Evolutionary conservation across 768 basidiomycete species (phyloP).

Genomic region (Neoboletus subvelutipes): DNA sequence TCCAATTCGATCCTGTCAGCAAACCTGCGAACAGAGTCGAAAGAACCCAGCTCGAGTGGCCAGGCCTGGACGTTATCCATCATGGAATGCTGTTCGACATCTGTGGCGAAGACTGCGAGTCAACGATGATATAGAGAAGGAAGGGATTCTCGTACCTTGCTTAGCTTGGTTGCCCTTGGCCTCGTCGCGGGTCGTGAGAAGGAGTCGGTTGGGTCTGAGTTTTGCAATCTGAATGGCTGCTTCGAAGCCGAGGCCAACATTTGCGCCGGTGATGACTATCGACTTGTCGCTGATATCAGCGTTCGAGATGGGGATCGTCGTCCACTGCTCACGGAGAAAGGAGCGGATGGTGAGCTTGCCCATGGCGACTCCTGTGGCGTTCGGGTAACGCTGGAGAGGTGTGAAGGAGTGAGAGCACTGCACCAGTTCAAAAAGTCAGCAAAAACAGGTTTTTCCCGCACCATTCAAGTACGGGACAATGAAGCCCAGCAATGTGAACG

Average conservation of each 20-base stretch:
- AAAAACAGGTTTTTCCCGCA: not conserved
- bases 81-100: constrained; percentile 16
- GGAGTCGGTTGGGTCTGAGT: constrained; percentile 22
- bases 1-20: constrained; percentile 29
- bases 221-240: constrained; percentile 28
- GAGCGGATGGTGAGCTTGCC: constrained; percentile 17
- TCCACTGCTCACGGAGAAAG: constrained; percentile 32
- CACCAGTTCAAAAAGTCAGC: not conserved
- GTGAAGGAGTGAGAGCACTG: not conserved
- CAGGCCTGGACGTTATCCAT: constrained; percentile 25
- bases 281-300: constrained; percentile 24
- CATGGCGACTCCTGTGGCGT: constrained; percentile 19
- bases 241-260: constrained; percentile 33
- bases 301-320: constrained; percentile 21
- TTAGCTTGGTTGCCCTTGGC: constrained; percentile 19
- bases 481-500: not conserved
- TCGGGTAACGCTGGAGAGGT: not conserved
- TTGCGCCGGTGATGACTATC: constrained; percentile 26
- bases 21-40: constrained; percentile 35
- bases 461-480: not conserved
- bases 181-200: constrained; percentile 28
- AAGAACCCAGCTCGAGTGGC: constrained; percentile 35
- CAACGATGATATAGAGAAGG: not conserved
- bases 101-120: constrained; percentile 8
- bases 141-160: constrained; percentile 13